Conservation (phyloP, 495 filamentous ascomycete genomes). For the Neurospora intermedia region DNA sequence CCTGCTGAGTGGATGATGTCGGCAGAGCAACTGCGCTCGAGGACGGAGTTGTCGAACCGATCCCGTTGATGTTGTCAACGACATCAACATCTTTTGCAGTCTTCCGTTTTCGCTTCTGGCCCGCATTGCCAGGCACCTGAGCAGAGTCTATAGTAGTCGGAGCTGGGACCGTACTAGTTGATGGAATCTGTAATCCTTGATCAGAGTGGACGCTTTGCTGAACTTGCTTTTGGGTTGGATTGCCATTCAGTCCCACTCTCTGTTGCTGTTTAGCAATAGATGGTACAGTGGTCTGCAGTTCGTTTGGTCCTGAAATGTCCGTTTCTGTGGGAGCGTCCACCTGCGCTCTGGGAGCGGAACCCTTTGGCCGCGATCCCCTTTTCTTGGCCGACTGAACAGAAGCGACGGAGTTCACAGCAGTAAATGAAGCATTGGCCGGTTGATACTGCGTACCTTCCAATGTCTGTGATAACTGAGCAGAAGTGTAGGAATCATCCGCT, state of each 20-base stretch:
- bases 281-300: background rate
- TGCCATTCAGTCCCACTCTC: background rate
- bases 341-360: background rate
- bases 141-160: slow-evolving; percentile 4
- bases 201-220: background rate
- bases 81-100: slow-evolving; percentile 1
- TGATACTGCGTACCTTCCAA: background rate
- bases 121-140: background rate
- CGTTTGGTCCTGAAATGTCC: background rate
- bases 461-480: slow-evolving; percentile 3
- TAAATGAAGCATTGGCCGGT: slow-evolving; percentile 13
- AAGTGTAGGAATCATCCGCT: background rate
- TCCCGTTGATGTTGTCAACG: background rate
- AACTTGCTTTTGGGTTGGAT: background rate
- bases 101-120: slow-evolving; percentile 22
- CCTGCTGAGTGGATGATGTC: background rate
- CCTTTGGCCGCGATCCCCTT: slow-evolving; percentile 4
- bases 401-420: slow-evolving; percentile 13
- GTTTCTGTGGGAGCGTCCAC: background rate
- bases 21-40: background rate
- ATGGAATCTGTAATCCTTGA: slow-evolving; percentile 2
- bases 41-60: background rate
- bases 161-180: slow-evolving; percentile 1
- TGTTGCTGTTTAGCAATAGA: background rate
- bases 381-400: slow-evolving; percentile 3